A percentile compares a stretch with the other conserved stretches of the same genome.
Conservation (phyloP, 2,329 filamentous ascomycete genomes). For the Pseudocercospora fijiensis region DNA sequence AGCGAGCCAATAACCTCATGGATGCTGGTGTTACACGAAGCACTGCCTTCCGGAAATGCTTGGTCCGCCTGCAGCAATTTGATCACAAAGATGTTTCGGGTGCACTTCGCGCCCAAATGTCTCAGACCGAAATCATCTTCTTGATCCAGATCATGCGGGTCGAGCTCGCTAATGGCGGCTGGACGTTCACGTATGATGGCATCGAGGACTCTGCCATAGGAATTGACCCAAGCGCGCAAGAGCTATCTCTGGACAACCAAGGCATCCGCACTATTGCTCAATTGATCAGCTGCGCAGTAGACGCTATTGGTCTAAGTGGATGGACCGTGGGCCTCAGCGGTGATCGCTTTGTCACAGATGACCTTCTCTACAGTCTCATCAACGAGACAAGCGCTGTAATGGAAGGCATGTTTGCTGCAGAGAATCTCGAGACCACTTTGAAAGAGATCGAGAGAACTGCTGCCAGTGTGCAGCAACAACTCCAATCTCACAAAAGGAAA, state of each 20-base stretch:
- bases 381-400: constrained; percentile 19
- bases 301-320: constrained; percentile 71
- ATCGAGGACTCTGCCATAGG: constrained; percentile 46
- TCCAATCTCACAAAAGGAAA: constrained; percentile 15
- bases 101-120: constrained; percentile 57
- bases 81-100: constrained; percentile 60
- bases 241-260: constrained; percentile 60
- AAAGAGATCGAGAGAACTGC: constrained; percentile 15
- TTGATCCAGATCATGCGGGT: constrained; percentile 71
- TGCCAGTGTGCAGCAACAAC: background rate
- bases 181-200: constrained; percentile 71
- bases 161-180: constrained; percentile 71
- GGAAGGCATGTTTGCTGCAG: constrained; percentile 16
- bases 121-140: constrained; percentile 66
- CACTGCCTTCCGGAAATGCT: constrained; percentile 64
- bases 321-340: constrained; percentile 65
- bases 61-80: constrained; percentile 68
- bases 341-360: constrained; percentile 14
- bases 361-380: constrained; percentile 16
- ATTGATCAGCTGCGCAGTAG: constrained; percentile 69
- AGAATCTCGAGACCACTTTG: constrained; percentile 16
- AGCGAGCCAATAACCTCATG: constrained; percentile 66
- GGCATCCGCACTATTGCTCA: constrained; percentile 70
- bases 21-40: constrained; percentile 63
- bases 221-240: constrained; percentile 62